Evolutionary conservation across 371 early-diverging fungal genomes (phyloP).

Genomic region (Amoeboradix gromovi): DNA sequence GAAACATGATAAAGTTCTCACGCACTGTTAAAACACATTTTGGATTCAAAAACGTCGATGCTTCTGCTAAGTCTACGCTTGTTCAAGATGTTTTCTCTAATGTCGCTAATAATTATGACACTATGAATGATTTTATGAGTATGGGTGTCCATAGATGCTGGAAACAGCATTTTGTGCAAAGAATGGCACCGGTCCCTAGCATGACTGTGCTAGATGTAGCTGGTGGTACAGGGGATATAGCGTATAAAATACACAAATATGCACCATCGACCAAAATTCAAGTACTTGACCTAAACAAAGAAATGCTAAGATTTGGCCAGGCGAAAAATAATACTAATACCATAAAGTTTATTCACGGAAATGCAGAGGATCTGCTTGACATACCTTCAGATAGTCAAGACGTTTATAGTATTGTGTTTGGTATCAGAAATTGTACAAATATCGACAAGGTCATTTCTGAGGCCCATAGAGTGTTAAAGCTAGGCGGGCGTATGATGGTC

Average conservation of each 20-base stretch:
- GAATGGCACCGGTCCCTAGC: constrained; percentile 47
- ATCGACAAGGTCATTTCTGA: constrained; percentile 56
- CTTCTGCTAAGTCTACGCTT: not conserved
- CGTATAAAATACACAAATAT: constrained; percentile 59
- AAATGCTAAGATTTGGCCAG: constrained; percentile 71
- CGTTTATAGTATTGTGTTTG: constrained; percentile 80
- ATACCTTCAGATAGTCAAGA: constrained; percentile 51
- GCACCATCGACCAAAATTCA: constrained; percentile 38
- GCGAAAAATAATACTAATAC: constrained; percentile 6
- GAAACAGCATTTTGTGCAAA: constrained; percentile 67
- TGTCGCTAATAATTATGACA: constrained; percentile 71
- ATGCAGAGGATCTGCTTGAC: constrained; percentile 51
- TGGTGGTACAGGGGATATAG: constrained; percentile 93
- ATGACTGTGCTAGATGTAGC: constrained; percentile 78
- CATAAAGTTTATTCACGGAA: constrained; percentile 41
- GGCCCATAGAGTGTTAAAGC: constrained; percentile 72
- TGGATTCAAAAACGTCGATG: not conserved
- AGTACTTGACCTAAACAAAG: constrained; percentile 77
- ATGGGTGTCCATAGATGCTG: constrained; percentile 69
- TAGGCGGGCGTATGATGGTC: constrained; percentile 76
- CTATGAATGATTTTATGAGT: constrained; percentile 91
- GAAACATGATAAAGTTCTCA: not conserved
- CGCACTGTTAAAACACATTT: not conserved
- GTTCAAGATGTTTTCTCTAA: constrained; percentile 65
- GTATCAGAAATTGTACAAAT: constrained; percentile 82